These are phyloP conservation scores for Aaosphaeria arxii DNA, from an alignment of 2,329 filamentous ascomycete genomes.

Conservation along the genomic window DNA sequence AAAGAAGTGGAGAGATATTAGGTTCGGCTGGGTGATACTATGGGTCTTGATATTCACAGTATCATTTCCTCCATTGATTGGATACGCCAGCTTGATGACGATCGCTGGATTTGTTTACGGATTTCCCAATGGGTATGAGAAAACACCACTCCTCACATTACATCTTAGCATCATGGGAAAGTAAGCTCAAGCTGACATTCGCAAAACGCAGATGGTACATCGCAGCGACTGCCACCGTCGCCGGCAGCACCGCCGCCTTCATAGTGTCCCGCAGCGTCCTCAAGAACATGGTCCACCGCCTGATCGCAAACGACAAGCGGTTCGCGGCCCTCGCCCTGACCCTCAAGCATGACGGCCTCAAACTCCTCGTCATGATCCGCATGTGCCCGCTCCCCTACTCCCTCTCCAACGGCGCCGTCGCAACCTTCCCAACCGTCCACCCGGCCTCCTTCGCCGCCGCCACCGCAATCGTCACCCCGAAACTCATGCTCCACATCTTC, in stretches of 20 bases:
- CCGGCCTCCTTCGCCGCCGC: slow-evolving; percentile 74
- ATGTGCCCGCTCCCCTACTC: slow-evolving; percentile 92
- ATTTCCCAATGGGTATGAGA: slow-evolving; percentile 65
- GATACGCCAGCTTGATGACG: slow-evolving; percentile 76
- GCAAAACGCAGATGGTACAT: slow-evolving; percentile 70
- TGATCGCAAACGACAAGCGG: slow-evolving; percentile 78
- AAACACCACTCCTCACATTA: slow-evolving; percentile 26
- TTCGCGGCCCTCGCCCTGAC: slow-evolving; percentile 88
- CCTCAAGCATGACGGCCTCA: slow-evolving; percentile 83
- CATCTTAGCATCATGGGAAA: no score
- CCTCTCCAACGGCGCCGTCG: slow-evolving; percentile 88
- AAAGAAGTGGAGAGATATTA: slow-evolving; percentile 70
- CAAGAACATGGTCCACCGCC: slow-evolving; percentile 71
- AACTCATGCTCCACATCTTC: slow-evolving; percentile 88
- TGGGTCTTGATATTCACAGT: slow-evolving; percentile 73
- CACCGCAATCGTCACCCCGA: slow-evolving; percentile 78
- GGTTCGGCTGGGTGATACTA: slow-evolving; percentile 69
- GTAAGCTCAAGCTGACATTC: no score
- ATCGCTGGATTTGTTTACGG: slow-evolving; percentile 70
- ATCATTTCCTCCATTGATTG: slow-evolving; percentile 83
- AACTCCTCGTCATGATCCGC: slow-evolving; percentile 85
- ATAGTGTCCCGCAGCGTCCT: slow-evolving; percentile 76
- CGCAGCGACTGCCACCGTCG: slow-evolving; percentile 72
- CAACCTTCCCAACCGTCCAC: slow-evolving; percentile 85
- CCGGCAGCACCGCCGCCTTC: slow-evolving; percentile 77